Percentiles rank a stretch among this genome's conserved stretches.
These are phyloP conservation scores for Aspergillus nomiae DNA, from an alignment of 2,329 filamentous ascomycete genomes.

Conservation along the genomic window DNA sequence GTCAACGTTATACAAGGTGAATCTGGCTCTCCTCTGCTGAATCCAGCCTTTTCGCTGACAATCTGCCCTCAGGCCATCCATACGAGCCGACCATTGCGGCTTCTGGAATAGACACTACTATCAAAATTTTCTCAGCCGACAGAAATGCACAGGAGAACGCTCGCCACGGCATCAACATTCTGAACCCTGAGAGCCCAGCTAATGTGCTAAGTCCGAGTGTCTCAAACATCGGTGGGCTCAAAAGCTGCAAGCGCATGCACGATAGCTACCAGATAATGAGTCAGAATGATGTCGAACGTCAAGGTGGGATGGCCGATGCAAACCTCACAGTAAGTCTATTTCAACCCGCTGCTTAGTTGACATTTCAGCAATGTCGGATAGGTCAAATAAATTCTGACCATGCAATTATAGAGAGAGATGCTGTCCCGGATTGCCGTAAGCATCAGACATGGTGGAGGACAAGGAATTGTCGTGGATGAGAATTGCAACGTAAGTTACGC, in stretches of 20 bases:
- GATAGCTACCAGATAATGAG: slow-evolving; percentile 63
- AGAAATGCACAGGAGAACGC: slow-evolving; percentile 59
- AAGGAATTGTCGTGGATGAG: slow-evolving; percentile 44
- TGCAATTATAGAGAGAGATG: slow-evolving; percentile 46
- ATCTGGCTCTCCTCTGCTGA: slow-evolving; percentile 11
- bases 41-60: slow-evolving; percentile 14
- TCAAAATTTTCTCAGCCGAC: slow-evolving; percentile 69
- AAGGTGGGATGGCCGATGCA: slow-evolving; percentile 59
- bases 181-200: slow-evolving; percentile 46
- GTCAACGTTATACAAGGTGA: slow-evolving; percentile 69
- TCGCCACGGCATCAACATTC: slow-evolving; percentile 59
- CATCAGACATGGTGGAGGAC: slow-evolving; percentile 35
- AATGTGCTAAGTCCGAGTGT: slow-evolving; percentile 35
- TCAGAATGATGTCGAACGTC: slow-evolving; percentile 63
- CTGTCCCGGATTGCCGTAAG: slow-evolving; percentile 47
- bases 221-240: slow-evolving; percentile 47
- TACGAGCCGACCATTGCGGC: slow-evolving; percentile 68
- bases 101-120: slow-evolving; percentile 67
- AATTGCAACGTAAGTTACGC: slow-evolving; percentile 45
- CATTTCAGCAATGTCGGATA: background rate
- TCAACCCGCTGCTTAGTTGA: background rate
- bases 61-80: slow-evolving; percentile 56
- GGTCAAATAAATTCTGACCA: slow-evolving; percentile 15
- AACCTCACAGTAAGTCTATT: slow-evolving; percentile 54
- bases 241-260: slow-evolving; percentile 61